Evolutionary conservation across 257 asterid genomes (phyloP).

Genomic region (Echium plantagineum): DNA sequence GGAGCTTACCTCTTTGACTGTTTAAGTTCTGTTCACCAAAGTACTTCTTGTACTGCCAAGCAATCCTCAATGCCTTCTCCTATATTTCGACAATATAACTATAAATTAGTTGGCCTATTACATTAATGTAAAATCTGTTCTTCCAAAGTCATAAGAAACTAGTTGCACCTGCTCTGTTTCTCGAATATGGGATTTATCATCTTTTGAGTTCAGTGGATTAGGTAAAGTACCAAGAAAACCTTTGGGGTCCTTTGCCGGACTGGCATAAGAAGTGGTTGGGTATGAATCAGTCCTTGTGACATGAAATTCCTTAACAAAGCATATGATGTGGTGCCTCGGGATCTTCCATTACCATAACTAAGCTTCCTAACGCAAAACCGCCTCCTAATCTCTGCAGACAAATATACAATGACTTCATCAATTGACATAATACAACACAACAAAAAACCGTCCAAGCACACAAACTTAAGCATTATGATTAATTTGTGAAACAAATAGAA

Average conservation of each 20-base stretch:
- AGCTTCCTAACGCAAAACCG: constrained; percentile 80
- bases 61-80: constrained; percentile 88
- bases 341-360: constrained; percentile 89
- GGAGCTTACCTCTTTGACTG: constrained; percentile 44
- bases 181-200: constrained; percentile 51
- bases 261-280: constrained; percentile 84
- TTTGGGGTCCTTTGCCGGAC: constrained; percentile 80
- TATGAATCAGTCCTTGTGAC: constrained; percentile 88
- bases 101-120: background rate
- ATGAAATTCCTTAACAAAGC: constrained; percentile 93
- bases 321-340: constrained; percentile 97
- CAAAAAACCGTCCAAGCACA: background rate
- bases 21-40: constrained; percentile 60
- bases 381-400: constrained; percentile 72
- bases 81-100: constrained; percentile 17
- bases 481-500: background rate
- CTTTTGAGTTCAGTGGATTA: constrained; percentile 50
- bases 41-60: constrained; percentile 98
- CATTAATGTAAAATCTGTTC: background rate
- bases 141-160: constrained; percentile 6
- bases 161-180: constrained; percentile 55
- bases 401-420: background rate
- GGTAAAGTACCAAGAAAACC: constrained; percentile 95
- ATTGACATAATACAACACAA: background rate
- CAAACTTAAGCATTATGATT: background rate